Conservation (phyloP, 1,284 basidiomycete species). For the Papiliotrema terrestris region DNA sequence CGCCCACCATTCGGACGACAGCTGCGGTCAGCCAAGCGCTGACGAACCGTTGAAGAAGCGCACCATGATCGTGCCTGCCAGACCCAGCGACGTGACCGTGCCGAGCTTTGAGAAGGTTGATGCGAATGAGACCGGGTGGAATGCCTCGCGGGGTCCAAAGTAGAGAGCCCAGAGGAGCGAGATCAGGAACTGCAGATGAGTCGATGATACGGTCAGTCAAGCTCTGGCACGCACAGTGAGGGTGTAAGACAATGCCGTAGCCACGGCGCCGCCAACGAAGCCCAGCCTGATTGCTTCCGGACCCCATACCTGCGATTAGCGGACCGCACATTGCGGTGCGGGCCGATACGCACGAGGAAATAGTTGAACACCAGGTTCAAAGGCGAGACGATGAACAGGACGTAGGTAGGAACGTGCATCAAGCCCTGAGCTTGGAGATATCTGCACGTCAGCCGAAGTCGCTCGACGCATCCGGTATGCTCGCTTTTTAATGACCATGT, state of each 20-base stretch:
- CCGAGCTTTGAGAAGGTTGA: conserved; percentile 68
- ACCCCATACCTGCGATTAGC: conserved; percentile 67
- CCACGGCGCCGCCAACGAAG: conserved; percentile 89
- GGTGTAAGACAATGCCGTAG: conserved; percentile 84
- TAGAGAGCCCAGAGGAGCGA: conserved; percentile 70
- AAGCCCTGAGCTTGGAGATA: conserved; percentile 88
- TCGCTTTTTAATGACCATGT: conserved; percentile 40
- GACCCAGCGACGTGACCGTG: conserved; percentile 66
- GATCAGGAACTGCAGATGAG: conserved; percentile 37
- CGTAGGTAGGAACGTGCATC: conserved; percentile 80
- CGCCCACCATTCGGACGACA: conserved; percentile 52
- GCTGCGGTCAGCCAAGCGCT: conserved; percentile 19
- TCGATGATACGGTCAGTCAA: conserved; percentile 11
- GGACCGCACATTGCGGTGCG: conserved; percentile 44
- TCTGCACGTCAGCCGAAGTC: conserved; percentile 46
- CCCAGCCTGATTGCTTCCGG: conserved; percentile 72
- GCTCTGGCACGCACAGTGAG: conserved; percentile 57
- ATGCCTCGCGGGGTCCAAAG: conserved; percentile 72
- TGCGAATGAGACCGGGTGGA: conserved; percentile 67
- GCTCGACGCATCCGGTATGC: conserved; percentile 2
- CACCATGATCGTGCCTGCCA: conserved; percentile 63
- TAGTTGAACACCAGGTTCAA: conserved; percentile 82
- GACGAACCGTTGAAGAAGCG: conserved; percentile 45
- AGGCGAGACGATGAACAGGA: conserved; percentile 79
- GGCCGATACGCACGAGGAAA: conserved; percentile 57